phyloP scores from a whole-genome alignment of 345 rosid species.

The Heritiera fomes region DNA sequence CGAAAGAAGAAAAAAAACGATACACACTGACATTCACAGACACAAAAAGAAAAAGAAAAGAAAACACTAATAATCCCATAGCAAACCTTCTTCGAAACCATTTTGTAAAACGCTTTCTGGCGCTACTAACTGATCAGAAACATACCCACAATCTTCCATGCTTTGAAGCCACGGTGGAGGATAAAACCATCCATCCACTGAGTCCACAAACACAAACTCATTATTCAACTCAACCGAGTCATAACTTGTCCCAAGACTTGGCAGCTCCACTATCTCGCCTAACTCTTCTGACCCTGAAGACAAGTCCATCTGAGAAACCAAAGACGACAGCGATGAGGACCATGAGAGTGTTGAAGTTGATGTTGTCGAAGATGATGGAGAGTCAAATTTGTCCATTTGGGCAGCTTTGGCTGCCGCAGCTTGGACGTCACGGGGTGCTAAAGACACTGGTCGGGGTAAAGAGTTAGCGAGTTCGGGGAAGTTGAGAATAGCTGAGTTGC shows the following conservation, averaged over 20 bases:
- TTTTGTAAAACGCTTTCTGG: slow-evolving; percentile 20
- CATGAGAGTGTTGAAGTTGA: slow-evolving; percentile 35
- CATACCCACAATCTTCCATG: slow-evolving; percentile 37
- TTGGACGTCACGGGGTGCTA: slow-evolving; percentile 80
- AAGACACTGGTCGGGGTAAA: slow-evolving; percentile 75
- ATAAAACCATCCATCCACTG: slow-evolving; percentile 45
- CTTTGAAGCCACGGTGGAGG: slow-evolving; percentile 49
- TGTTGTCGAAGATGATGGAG: slow-evolving; percentile 22
- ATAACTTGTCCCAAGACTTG: slow-evolving; percentile 56
- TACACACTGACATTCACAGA: slow-evolving; percentile 15
- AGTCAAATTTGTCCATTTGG: slow-evolving; percentile 51
- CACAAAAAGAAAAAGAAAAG: not conserved
- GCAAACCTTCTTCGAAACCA: slow-evolving; percentile 36
- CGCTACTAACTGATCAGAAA: slow-evolving; percentile 11
- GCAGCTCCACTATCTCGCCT: slow-evolving; percentile 78
- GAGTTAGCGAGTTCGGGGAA: slow-evolving; percentile 72
- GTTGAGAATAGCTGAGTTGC: slow-evolving; percentile 76
- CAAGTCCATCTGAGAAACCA: slow-evolving; percentile 54
- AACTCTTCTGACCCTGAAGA: slow-evolving; percentile 67
- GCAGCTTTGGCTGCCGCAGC: slow-evolving; percentile 95
- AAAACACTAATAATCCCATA: slow-evolving; percentile 28
- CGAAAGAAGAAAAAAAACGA: not conserved
- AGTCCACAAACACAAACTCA: slow-evolving; percentile 55
- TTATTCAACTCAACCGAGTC: slow-evolving; percentile 36
- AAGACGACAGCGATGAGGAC: slow-evolving; percentile 44